phyloP scores from a whole-genome alignment of 257 asterid genomes.

The Ilex aquifolium region DNA sequence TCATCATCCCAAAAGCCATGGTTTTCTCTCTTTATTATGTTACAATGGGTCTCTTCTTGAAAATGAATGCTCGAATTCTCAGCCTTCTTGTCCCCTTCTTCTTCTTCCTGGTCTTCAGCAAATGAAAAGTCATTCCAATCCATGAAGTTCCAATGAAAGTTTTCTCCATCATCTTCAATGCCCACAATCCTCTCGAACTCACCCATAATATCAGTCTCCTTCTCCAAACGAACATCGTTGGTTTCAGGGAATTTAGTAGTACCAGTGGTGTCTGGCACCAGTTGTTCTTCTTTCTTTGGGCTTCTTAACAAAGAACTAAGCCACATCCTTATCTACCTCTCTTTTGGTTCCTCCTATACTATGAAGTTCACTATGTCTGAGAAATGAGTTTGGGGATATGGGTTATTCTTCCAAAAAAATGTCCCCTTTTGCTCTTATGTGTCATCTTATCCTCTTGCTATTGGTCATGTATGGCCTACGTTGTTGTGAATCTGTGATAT shows the following conservation, averaged over 20 bases:
- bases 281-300: conserved; percentile 1
- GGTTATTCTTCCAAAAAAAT: not conserved
- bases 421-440: not conserved
- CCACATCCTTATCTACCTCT: not conserved
- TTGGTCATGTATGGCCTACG: conserved; percentile 9
- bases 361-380: not conserved
- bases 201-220: not conserved
- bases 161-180: conserved; percentile 1
- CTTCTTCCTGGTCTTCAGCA: not conserved
- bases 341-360: not conserved
- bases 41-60: not conserved
- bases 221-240: not conserved
- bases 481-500: not conserved
- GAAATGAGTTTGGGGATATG: not conserved
- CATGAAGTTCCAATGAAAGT: conserved; percentile 7
- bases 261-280: not conserved
- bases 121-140: not conserved
- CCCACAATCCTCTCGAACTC: not conserved
- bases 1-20: conserved; percentile 1
- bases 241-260: not conserved
- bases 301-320: not conserved
- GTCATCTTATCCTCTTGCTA: conserved; percentile 11
- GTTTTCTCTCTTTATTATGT: conserved; percentile 1
- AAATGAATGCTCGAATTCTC: not conserved
- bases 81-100: not conserved